phyloP scores from a whole-genome alignment of 225 moss, liverwort and hornwort genomes.

The Polytrichum commune region DNA sequence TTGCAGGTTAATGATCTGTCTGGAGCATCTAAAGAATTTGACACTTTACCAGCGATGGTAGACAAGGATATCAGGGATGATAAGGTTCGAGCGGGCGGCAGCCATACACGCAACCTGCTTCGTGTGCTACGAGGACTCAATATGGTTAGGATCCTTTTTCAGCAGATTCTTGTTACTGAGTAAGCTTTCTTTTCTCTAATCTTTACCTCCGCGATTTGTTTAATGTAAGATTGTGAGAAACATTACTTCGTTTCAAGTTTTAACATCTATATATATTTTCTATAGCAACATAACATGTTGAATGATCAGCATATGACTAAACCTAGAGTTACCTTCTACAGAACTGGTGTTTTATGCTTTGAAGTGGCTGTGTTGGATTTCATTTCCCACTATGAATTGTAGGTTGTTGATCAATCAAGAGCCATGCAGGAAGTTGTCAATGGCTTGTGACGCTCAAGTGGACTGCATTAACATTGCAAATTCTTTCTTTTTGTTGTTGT shows the following conservation, averaged over 20 bases:
- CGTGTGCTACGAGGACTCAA: constrained; percentile 86
- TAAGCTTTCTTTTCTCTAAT: constrained; percentile 33
- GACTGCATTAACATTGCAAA: too few species aligned
- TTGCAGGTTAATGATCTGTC: constrained; percentile 72
- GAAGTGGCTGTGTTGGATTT: too few species aligned
- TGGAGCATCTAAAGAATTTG: constrained; percentile 62
- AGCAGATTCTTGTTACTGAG: constrained; percentile 67
- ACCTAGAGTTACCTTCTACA: too few species aligned
- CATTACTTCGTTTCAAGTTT: too few species aligned
- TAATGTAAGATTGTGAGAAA: too few species aligned
- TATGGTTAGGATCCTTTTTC: constrained; percentile 82
- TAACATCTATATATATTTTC: neutral
- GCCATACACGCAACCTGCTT: constrained; percentile 85
- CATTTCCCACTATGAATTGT: too few species aligned
- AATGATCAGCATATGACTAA: too few species aligned
- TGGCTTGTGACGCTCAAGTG: too few species aligned
- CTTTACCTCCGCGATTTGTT: neutral
- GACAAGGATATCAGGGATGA: constrained; percentile 56
- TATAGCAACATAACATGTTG: too few species aligned
- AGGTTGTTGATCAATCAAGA: neutral
- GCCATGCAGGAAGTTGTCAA: too few species aligned
- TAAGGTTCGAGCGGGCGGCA: constrained; percentile 62
- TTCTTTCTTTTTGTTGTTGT: neutral
- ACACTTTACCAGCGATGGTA: constrained; percentile 65
- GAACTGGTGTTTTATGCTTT: too few species aligned